Base-by-base conservation (phyloP, 139 green algal genomes). In the Chlamydomonas sphaeroides region DNA sequence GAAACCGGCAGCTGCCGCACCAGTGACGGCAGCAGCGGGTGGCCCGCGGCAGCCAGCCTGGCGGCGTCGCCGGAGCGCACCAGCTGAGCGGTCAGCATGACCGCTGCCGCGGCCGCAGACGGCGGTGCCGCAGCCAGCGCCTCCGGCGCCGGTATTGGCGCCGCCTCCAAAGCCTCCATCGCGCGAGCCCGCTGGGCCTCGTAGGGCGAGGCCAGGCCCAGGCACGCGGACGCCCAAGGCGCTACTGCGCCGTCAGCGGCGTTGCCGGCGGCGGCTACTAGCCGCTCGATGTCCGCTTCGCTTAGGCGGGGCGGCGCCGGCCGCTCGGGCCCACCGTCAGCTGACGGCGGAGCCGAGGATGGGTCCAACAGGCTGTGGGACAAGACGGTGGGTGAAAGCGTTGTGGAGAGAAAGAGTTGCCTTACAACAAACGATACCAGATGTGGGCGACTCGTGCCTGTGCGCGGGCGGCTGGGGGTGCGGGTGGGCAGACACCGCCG, bases 151-250 rank as follows among this genome's bases (percentile, higher is more conserved):
- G 57, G 65, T 14, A 21, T 6, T n/a, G 33, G 33, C 35, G 35
- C 1, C 39, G 20, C 33, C 71, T 68, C 21, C 39, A 68, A 28
- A 14, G 57, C 56, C 38, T 23, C 56, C 1, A 69, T 30, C 6
- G 36, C 72, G 5, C 10, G 26, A 25, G 18, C 20, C 26, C 38
- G 56, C 3, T 80, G 72, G 38, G 32, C 26, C 35, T 41, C 5
- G 57, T 80, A 80, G 0, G 72, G 72, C 36, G 72, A 80, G 6
- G 72, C 57, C 38, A 80, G 56, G 26, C 56, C 72, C 56, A 80
- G 38, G 1, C 38, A 57, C 72, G n/a, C n/a, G n/a, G n/a, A n/a
- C n/a, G n/a, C n/a, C n/a, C n/a, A n/a, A n/a, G n/a, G n/a, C n/a
- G n/a, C n/a, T n/a, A n/a, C n/a, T n/a, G n/a, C n/a, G n/a, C n/a